A percentile compares a stretch with the other conserved stretches of the same genome.
Conservation (phyloP, 2,329 filamentous ascomycete genomes). For the Orbilia oligospora region DNA sequence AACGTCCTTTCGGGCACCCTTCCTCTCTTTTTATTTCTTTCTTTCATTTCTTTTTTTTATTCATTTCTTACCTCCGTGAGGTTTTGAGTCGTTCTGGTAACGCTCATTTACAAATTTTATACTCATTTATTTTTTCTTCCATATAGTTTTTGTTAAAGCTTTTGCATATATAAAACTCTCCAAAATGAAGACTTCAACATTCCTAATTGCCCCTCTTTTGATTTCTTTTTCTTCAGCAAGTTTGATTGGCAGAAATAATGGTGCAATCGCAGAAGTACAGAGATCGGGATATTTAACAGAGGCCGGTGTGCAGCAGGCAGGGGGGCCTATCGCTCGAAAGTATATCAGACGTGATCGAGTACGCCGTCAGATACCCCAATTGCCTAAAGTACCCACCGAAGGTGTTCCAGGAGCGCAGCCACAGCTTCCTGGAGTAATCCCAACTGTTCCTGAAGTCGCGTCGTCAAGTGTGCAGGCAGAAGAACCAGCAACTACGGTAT, state of each 20-base stretch:
- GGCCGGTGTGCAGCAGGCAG: not conserved
- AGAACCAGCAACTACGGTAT: not conserved
- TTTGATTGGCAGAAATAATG: not conserved
- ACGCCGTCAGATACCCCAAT: constrained; percentile 10
- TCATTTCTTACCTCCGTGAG: constrained; percentile 56
- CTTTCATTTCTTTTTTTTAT: constrained; percentile 19
- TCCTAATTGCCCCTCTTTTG: constrained; percentile 47
- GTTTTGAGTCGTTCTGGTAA: constrained; percentile 57
- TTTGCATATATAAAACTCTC: not conserved
- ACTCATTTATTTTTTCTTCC: constrained; percentile 1
- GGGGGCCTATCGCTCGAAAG: constrained; percentile 24
- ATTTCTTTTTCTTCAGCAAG: constrained; percentile 38
- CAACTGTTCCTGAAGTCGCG: not conserved
- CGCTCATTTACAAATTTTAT: constrained; percentile 38
- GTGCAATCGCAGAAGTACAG: not conserved
- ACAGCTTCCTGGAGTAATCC: not conserved
- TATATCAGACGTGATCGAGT: constrained; percentile 15
- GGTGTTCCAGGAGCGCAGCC: constrained; percentile 4
- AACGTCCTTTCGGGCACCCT: constrained; percentile 14
- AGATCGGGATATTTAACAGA: not conserved
- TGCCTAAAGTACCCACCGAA: not conserved
- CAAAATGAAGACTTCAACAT: constrained; percentile 46
- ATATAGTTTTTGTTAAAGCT: not conserved
- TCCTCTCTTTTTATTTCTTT: not conserved
- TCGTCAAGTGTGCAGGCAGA: not conserved